Base-by-base conservation (phyloP, 2,329 filamentous ascomycete genomes). In the Pestalotiopsis sp. region DNA sequence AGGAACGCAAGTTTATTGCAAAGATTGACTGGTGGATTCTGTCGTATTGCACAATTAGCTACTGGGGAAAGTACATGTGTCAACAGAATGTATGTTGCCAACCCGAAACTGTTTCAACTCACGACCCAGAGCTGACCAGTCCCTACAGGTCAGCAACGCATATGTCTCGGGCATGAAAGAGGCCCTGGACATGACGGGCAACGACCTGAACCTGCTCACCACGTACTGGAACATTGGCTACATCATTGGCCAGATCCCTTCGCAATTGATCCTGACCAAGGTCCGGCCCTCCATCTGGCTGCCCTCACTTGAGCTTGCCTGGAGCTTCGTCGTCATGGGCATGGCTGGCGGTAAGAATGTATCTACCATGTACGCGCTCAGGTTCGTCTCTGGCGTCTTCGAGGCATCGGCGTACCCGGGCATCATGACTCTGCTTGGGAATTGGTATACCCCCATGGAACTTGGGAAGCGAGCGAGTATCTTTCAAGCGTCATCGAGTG, bases 401-500 rank as follows among this genome's bases (percentile, higher is more conserved):
- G 87, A 89, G 74, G 83, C 83, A 7, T 84, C 85, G 0, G 87
- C 87, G 61, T 86, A 84, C 60, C 87, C 87, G 0, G 87, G 87
- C 31, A 82, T 88, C 58, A 78, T 87, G 60, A 82, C 85, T 60
- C 82, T 87, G 25, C 80, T 90, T 6, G 87, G 85, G 0, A 87
- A 82, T 0, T 90, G 88, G 87, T 90, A 90, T 73, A 85, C 86
- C 69, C 85, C 83, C 63, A 82, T 83, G 13, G 88, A 90, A 72
- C 83, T 89, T 57, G 84, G 85, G 0, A 87, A 87, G 64, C 83
- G 88, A 2, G 87, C 88, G 59, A 86, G 82, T 7, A 76, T 90
- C 1, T 71, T 69, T 17, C 64, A 81, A 11, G 71, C 77, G 1
- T 81, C 80, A 76, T 79, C 72, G 38, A 69, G 74, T 63, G 71